A percentile compares a stretch with the other conserved stretches of the same genome.
Conservation (phyloP, 495 filamentous ascomycete genomes). For the Mytilinidion resinicola region DNA sequence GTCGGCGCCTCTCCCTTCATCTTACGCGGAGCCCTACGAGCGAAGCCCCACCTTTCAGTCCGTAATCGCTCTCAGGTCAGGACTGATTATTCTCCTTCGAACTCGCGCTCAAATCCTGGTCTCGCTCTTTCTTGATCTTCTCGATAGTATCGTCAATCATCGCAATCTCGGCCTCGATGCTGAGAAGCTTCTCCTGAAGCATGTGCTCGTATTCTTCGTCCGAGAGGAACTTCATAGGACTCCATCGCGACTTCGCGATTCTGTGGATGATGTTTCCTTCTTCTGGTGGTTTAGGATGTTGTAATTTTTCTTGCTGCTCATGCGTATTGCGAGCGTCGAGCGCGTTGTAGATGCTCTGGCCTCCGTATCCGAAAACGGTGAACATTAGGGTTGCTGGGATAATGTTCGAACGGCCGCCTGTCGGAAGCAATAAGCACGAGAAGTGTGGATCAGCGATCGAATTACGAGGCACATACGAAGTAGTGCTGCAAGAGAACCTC, state of each 20-base stretch:
- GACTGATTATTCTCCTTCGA: too few relatives aligned
- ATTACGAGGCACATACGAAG: constrained; percentile 48
- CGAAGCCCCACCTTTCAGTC: too few relatives aligned
- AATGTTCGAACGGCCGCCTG: constrained; percentile 37
- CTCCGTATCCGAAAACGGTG: constrained; percentile 52
- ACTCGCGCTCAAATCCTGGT: background rate
- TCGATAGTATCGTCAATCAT: constrained; percentile 79
- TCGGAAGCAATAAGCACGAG: background rate
- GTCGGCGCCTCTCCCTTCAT: too few relatives aligned
- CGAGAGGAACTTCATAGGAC: constrained; percentile 67
- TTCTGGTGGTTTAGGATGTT: constrained; percentile 21
- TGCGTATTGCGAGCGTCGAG: constrained; percentile 40
- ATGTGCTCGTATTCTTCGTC: constrained; percentile 74
- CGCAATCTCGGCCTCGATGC: constrained; percentile 77
- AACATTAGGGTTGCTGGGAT: constrained; percentile 44
- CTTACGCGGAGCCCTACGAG: too few relatives aligned
- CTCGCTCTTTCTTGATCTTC: constrained; percentile 24
- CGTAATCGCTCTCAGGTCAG: too few relatives aligned
- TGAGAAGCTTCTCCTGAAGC: constrained; percentile 68
- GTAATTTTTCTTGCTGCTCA: constrained; percentile 7
- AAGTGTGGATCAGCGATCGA: background rate
- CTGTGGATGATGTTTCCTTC: constrained; percentile 41
- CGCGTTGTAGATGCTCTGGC: constrained; percentile 54
- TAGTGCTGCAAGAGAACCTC: constrained; percentile 54
- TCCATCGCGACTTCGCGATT: constrained; percentile 65